Conservation (phyloP, 2,329 filamentous ascomycete species). For the Cryphonectria naterciae region DNA sequence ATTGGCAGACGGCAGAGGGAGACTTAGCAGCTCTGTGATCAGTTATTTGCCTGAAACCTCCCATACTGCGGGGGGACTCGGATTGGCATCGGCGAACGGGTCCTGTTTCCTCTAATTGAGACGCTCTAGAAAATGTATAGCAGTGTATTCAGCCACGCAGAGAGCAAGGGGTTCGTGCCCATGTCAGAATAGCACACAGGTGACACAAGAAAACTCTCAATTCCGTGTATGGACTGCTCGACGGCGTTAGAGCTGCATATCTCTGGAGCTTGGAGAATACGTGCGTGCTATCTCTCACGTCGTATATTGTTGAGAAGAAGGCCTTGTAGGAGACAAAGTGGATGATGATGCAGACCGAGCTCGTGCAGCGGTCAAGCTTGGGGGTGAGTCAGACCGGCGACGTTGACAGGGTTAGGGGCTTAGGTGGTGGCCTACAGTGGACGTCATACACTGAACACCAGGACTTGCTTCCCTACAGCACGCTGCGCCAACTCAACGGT, state of each 20-base stretch:
- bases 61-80: neutral
- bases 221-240: neutral
- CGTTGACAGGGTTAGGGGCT: conserved; percentile 8
- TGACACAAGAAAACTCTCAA: neutral
- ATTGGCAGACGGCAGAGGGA: neutral
- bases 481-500: neutral
- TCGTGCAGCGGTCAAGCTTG: neutral
- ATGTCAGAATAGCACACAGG: neutral
- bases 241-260: neutral
- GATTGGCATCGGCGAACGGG: neutral
- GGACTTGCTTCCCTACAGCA: neutral
- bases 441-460: neutral
- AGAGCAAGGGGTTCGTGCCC: neutral
- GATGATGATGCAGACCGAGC: neutral
- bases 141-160: neutral
- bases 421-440: neutral
- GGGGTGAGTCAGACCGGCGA: conserved; percentile 9
- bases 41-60: neutral
- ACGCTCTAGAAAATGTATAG: neutral
- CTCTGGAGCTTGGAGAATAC: neutral
- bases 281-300: neutral
- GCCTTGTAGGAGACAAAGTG: neutral
- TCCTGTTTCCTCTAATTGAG: neutral
- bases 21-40: neutral
- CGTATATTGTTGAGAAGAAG: neutral